Base-by-base conservation (phyloP, 2,329 filamentous ascomycete genomes). In the Fusarium caatingaense region DNA sequence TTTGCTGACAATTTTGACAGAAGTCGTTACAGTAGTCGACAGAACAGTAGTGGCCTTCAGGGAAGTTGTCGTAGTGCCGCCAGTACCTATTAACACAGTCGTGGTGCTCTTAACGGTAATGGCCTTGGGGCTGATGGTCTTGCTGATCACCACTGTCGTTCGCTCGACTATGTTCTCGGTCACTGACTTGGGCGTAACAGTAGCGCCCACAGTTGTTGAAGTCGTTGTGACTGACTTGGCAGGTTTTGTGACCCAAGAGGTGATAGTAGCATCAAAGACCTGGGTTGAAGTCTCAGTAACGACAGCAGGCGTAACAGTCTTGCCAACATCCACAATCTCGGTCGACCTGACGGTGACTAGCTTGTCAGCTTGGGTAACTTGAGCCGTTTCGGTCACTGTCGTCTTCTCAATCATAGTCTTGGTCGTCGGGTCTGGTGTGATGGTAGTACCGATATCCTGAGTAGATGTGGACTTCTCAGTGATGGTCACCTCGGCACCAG, bases 291-390 rank as follows among this genome's bases (percentile, higher is more conserved):
- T 75, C 56, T 68, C 56, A 13, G 73, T 75, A 37, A 76, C 69
- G 2, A 72, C 64, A 25, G 60, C 66, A 1, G 78, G 78, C 3
- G 79, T 80, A 47, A 79, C 56, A 4, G 78, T 81, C 3, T 68
- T 72, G 8, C 77, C 78, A 27, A 78, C 74, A 48, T 79, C 74
- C 23, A 78, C 67, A 5, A 74, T 71, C 10, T 72, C 72, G 2
- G 76, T 74, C 2, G 72, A 57, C 10, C 66, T 76, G 42, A 75
- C 65, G 3, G 78, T 80, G 8, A 77, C 57, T 2, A 76, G 70
- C 15, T 72, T 66, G 2, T 73, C 61, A 0, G 60, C 49, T 28
- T 69, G 64, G 2, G 69, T 72, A 4, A 70, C 21, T 15, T 60
- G 49, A 11, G 56, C 53, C 5, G 63, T 68, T 54, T 65, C 41